A percentile compares a stretch with the other conserved stretches of the same genome.
phyloP scores from a whole-genome alignment of 1,284 basidiomycete species.

The Apiotrichum siamense region DNA sequence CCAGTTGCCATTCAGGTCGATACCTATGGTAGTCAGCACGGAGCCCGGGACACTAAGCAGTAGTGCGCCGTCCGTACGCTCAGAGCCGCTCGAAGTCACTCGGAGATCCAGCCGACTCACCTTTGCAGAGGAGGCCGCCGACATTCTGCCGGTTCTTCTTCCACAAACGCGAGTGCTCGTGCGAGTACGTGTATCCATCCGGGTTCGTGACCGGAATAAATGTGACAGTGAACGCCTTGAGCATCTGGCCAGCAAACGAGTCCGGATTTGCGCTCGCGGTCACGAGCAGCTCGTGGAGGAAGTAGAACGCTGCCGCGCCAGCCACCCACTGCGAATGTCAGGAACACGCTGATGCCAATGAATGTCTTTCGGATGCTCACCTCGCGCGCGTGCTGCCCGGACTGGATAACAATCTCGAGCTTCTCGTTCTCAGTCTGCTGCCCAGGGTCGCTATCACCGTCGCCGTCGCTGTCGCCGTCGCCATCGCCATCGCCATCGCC shows the following conservation, averaged over 20 bases:
- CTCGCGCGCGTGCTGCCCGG: constrained; percentile 74
- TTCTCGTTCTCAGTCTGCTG: background rate
- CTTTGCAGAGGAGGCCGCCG: constrained; percentile 44
- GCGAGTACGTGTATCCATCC: constrained; percentile 70
- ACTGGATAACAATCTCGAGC: constrained; percentile 60
- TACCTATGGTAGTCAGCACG: too few species aligned
- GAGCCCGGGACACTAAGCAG: too few species aligned
- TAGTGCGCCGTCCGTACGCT: background rate
- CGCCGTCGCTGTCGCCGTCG: too few species aligned
- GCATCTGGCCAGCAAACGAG: constrained; percentile 45
- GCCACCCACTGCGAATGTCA: constrained; percentile 64
- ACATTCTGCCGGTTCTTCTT: constrained; percentile 68
- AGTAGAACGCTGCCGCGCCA: constrained; percentile 64
- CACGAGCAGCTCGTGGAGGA: constrained; percentile 63
- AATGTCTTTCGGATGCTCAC: constrained; percentile 42
- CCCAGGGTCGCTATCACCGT: background rate
- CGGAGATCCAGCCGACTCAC: constrained; percentile 24
- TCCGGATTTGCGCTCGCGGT: constrained; percentile 48
- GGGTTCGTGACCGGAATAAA: constrained; percentile 75
- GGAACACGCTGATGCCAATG: background rate
- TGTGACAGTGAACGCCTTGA: constrained; percentile 63
- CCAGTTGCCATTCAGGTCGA: constrained; percentile 79
- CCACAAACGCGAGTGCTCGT: constrained; percentile 66
- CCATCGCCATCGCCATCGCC: too few species aligned
- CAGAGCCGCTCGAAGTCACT: background rate